These are phyloP conservation scores for Stachybotrys chartarum DNA, from an alignment of 2,329 filamentous ascomycete genomes.

Conservation along the genomic window DNA sequence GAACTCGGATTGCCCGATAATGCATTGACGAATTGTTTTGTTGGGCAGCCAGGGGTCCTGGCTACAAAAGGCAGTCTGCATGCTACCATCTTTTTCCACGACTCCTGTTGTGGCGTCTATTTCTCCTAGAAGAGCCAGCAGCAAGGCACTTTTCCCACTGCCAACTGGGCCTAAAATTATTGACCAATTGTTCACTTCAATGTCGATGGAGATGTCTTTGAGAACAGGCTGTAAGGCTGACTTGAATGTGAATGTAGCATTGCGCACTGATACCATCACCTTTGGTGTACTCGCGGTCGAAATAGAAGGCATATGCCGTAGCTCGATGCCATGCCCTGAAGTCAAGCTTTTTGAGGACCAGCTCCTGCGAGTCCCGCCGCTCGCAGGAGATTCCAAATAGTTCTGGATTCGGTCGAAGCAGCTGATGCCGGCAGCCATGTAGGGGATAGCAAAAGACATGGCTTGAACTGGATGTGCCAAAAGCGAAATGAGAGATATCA, in stretches of 20 bases:
- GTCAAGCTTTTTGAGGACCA: no score
- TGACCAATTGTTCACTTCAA: neutral
- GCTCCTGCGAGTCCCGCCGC: no score
- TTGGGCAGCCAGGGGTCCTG: conserved; percentile 19
- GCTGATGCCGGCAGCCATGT: neutral
- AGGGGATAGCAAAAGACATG: neutral
- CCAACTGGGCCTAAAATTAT: neutral
- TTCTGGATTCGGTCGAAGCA: neutral
- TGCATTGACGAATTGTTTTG: conserved; percentile 11
- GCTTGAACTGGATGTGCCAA: neutral
- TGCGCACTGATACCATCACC: neutral
- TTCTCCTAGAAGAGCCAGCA: neutral
- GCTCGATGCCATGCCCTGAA: neutral
- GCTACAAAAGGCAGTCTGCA: conserved; percentile 22
- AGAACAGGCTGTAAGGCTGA: neutral
- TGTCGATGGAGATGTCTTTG: neutral
- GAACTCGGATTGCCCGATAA: conserved; percentile 11
- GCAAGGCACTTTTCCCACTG: neutral
- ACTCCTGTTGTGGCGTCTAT: neutral
- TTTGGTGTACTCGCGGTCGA: neutral
- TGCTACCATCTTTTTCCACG: conserved; percentile 1
- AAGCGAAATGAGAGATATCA: neutral
- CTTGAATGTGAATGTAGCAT: neutral
- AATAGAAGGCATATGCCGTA: neutral
- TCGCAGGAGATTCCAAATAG: neutral